A percentile compares a stretch with the other conserved stretches of the same genome.
Conservation (phyloP, 305 asterid genomes). For the Ilex paraguariensis region DNA sequence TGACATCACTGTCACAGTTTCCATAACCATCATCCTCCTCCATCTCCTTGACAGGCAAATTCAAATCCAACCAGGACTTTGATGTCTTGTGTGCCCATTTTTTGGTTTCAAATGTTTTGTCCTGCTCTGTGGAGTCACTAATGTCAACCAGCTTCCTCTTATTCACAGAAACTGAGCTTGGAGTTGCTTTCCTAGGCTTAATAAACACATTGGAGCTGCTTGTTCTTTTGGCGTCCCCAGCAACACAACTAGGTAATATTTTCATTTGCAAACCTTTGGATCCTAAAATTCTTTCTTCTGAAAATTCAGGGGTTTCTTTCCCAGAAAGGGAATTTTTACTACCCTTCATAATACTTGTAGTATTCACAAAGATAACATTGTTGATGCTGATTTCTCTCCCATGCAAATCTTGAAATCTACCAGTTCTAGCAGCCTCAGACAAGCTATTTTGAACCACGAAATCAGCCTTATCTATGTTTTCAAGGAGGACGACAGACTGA, state of each 20-base stretch:
- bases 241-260: constrained; percentile 30
- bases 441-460: constrained; percentile 54
- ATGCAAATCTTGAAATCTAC: constrained; percentile 62
- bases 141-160: constrained; percentile 52
- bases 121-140: constrained; percentile 13
- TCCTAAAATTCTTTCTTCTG: constrained; percentile 62
- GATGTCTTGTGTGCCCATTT: constrained; percentile 31
- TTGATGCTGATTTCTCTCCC: constrained; percentile 61
- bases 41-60: constrained; percentile 59
- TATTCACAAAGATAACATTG: constrained; percentile 52
- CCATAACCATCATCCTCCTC: constrained; percentile 32
- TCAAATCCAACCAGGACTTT: constrained; percentile 61
- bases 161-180: constrained; percentile 14
- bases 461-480: constrained; percentile 80
- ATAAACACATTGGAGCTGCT: constrained; percentile 29
- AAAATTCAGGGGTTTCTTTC: constrained; percentile 29
- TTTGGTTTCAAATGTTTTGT: constrained; percentile 19
- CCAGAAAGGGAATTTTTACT: constrained; percentile 22
- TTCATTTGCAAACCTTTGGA: constrained; percentile 64
- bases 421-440: constrained; percentile 62
- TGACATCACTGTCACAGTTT: constrained; percentile 28
- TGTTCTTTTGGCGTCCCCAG: constrained; percentile 21
- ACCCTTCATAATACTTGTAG: constrained; percentile 34
- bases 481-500: constrained; percentile 61
- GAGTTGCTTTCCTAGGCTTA: constrained; percentile 15